A percentile compares a stretch with the other conserved stretches of the same genome.
Conservation (phyloP, 2,329 filamentous ascomycete species). For the Zasmidium citrigriseum region DNA sequence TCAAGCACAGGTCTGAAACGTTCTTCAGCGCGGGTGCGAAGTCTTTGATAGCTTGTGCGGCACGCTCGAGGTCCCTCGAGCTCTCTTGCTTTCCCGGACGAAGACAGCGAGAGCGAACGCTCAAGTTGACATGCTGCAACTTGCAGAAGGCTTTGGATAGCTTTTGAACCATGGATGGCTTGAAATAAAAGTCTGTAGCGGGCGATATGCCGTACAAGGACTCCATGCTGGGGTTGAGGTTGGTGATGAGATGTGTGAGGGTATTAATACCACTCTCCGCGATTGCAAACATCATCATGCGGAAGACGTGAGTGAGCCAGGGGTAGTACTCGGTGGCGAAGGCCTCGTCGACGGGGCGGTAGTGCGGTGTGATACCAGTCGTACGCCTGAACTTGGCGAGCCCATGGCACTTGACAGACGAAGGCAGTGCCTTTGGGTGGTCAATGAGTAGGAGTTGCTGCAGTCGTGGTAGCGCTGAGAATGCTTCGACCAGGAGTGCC, state of each 20-base stretch:
- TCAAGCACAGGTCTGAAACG: conserved; percentile 7
- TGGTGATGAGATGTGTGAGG: conserved; percentile 16
- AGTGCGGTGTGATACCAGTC: conserved; percentile 15
- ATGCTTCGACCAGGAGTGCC: conserved; percentile 25
- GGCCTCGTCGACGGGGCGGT: conserved; percentile 1
- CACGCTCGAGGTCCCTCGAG: conserved; percentile 1
- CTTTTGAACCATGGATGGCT: conserved; percentile 7
- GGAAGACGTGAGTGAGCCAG: conserved; percentile 23
- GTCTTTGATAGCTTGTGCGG: conserved; percentile 6
- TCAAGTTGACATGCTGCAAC: conserved; percentile 17
- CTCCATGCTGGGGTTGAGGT: background rate
- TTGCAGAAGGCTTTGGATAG: conserved; percentile 15
- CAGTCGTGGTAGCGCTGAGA: conserved; percentile 23
- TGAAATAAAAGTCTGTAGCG: conserved; percentile 18
- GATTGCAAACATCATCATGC: conserved; percentile 19
- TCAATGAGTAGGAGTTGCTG: conserved; percentile 14
- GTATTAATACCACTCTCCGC: conserved; percentile 20
- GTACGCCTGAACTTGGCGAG: conserved; percentile 22
- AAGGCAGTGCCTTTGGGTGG: conserved; percentile 9
- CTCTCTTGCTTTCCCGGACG: conserved; percentile 6
- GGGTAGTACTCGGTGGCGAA: conserved; percentile 11
- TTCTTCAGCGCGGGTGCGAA: conserved; percentile 12
- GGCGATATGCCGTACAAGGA: conserved; percentile 9
- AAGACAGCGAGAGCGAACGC: conserved; percentile 11
- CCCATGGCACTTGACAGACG: conserved; percentile 20